Evolutionary conservation across 2,329 filamentous ascomycete species (phyloP), one percentile per base, ranked within the genome.

Genomic region (Aspergillus fijiensis): DNA sequence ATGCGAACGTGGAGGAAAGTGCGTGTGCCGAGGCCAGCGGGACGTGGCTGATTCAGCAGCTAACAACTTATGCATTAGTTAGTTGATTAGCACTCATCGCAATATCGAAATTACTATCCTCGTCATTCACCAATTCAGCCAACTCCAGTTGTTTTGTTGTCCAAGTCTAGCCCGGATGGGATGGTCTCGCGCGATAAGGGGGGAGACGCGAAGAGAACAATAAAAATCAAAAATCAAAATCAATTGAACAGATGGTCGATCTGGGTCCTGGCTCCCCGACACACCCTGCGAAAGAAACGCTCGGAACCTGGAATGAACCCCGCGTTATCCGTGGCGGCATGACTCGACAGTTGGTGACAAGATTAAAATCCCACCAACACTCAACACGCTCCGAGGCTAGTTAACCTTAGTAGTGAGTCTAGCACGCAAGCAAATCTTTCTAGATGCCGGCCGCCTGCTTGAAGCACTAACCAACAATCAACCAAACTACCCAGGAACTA

Each of bases 1-100:
- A 65, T 61, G 63, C 61, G 57, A 62, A 65, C 57, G 59, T 61
- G 61, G 48, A 58, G 57, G 51, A n/a, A 51, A 49, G 61, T 63
- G 63, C 63, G 61, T 65, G 63, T 25, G 49, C 57, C 35, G 51
- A 57, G 58, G 45, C 33, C 12, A 52, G 21, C 29, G 16, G 60
- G 47, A 16, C 23, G 60, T 62, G 60, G 56, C 14, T 42, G 39
- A 42, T 16, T 42, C 14, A 42, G 39, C 16, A 42, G 39, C 14
- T 35, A 35, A 12, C 11, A 35, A 12, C 1, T 19, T 19, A 19
- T 35, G 9, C 11, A 35, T 35, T 35, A 33, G 4, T 5, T 33
- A 35, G 19, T 19, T 19, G 19, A 16, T 35, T 35, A 35, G 39
- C 39, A 42, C 39, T 42, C 1, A 35, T 16, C 5, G 33, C 11